A percentile compares a stretch with the other conserved stretches of the same genome.
Evolutionary conservation across 768 basidiomycete genomes (phyloP).

Genomic region (Phaffia australis): DNA sequence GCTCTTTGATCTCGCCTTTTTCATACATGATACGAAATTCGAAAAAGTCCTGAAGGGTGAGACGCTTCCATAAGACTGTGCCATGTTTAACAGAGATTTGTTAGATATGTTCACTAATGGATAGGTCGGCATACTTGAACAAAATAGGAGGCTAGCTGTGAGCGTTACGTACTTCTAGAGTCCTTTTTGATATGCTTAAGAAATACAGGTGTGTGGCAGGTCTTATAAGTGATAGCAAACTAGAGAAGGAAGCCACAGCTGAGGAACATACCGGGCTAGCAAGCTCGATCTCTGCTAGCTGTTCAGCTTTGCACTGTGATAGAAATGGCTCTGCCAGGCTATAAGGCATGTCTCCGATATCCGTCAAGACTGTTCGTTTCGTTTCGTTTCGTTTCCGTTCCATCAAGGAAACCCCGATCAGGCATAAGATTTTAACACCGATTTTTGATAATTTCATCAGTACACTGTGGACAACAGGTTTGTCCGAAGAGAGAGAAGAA

Average conservation of each 20-base stretch:
- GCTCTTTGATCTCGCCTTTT: constrained; percentile 17
- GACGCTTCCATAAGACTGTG: constrained; percentile 16
- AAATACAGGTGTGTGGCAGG: not conserved
- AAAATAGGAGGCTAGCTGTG: not conserved
- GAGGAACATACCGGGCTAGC: constrained; percentile 10
- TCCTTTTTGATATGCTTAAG: constrained; percentile 17
- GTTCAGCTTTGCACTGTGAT: constrained; percentile 3
- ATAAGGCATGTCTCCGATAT: constrained; percentile 20
- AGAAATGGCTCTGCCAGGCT: constrained; percentile 12
- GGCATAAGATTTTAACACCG: no score
- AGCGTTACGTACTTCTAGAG: not conserved
- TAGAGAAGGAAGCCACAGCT: not conserved
- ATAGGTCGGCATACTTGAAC: not conserved
- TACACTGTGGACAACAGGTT: no score
- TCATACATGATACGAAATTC: constrained; percentile 23
- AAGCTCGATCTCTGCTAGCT: constrained; percentile 20
- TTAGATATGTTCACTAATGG: not conserved
- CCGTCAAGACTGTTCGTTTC: constrained; percentile 4
- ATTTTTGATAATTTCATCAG: no score
- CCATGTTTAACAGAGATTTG: not conserved
- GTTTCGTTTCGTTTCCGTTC: no score
- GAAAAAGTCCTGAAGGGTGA: constrained; percentile 18
- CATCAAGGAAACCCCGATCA: no score
- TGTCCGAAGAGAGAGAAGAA: no score
- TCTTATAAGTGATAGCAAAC: not conserved